Base-by-base conservation (phyloP, 2,329 filamentous ascomycete species). In the Verticillium alfalfae region DNA sequence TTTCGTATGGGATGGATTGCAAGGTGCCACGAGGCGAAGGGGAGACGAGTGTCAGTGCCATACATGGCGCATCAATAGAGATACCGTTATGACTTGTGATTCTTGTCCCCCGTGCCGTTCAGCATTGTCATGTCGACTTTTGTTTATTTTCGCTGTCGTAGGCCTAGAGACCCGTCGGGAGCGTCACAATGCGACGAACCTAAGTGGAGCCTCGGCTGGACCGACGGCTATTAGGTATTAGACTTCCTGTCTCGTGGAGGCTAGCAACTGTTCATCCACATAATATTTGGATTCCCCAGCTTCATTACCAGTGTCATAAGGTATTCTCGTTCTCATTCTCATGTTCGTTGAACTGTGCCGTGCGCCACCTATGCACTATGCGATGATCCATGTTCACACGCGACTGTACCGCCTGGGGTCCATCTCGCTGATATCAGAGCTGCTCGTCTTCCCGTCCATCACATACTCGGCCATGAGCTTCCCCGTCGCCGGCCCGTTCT, bases 401-500 rank as follows among this genome's bases (percentile, higher is more conserved):
- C 82, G 31, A 45, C 58, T 84, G 62, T 86, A 87, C 67, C 81
- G 84, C 67, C 83, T 82, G 1, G 91, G 91, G 72, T 93, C 88
- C 65, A 94, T 72, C 41, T 81, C 83, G 1, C 78, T 78, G 36
- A 93, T 81, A 64, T 88, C 81, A 5, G 90, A 88, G 67, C 89
- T 93, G 70, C 75, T 87, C 1, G 88, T 84, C 63, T 78, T 75
- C 0, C 90, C 91, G 60, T 93, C 90, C 69, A 93, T 87, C 2
- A 95, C 78, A 75, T 91, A 87, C 74, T 94, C 90, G 41, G 89
- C 89, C 79, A 95, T 89, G 45, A 94, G 73, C 75, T 88, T 91
- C 4, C 91, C 91, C 8, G 94, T 98, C 1, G 84, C 95, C 1
- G 94, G 93, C 0, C 88, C 92, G 77, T 99, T 98, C 78, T 98